These are phyloP conservation scores for Trichomonascaceae sp. DNA, from an alignment of 1,139 yeast species.

Conservation along the genomic window DNA sequence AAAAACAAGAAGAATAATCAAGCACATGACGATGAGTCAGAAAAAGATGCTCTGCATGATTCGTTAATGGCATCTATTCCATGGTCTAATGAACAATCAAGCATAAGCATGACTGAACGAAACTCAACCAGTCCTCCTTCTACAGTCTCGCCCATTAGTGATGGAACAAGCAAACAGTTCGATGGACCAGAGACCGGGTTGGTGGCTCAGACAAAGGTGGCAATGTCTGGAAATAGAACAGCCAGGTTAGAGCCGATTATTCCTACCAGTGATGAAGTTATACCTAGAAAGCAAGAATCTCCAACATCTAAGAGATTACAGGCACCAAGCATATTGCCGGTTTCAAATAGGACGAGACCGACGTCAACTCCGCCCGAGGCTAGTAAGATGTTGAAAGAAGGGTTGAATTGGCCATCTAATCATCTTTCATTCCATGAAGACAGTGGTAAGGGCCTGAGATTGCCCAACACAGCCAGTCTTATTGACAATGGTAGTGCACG, in stretches of 20 bases:
- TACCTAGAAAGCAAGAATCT: background rate
- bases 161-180: background rate
- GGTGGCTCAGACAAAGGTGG: background rate
- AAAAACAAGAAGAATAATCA: constrained; percentile 8
- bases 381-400: background rate
- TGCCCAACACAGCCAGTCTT: constrained; percentile 7
- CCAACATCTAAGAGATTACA: background rate
- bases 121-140: background rate
- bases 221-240: background rate
- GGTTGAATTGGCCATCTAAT: background rate
- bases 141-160: background rate
- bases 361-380: background rate
- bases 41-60: background rate
- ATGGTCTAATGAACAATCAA: background rate
- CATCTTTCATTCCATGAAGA: constrained; percentile 7
- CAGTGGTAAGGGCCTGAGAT: background rate
- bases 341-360: background rate
- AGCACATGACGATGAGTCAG: background rate
- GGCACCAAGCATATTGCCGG: background rate
- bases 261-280: background rate
- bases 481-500: constrained; percentile 6
- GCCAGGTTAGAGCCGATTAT: background rate
- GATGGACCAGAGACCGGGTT: background rate
- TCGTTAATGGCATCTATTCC: background rate
- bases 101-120: background rate